Evolutionary conservation across 108 stramenopile species (phyloP), one percentile per base, ranked within the genome.

Genomic region (Cyclostephanos tholiformis): DNA sequence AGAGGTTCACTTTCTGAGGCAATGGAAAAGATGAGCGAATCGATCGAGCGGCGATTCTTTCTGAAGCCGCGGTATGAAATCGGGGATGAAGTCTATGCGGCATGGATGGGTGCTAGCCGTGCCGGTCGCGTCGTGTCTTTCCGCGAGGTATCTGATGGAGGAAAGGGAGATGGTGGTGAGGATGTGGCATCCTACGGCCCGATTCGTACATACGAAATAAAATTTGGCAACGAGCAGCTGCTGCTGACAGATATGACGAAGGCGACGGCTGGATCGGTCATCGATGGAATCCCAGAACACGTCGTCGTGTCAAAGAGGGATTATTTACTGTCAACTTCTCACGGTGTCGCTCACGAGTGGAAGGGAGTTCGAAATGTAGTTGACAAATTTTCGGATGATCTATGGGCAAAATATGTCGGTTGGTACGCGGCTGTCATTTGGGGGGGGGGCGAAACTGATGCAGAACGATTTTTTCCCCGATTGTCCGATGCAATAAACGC

Each of bases 61-160:
- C 16, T 71, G 0, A 71, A 71, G 22, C 69, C 69, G n/a, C 46
- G 39, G 27, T 71, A n/a, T 29, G 29, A 71, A 26, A 46, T 60
- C 43, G 69, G 69, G 16, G 69, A 71, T 16, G 69, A 71, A 41
- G 69, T 71, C 36, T 60, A 71, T 27, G 69, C 69, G 32, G 39
- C 69, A 11, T 71, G 69, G 69, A 23, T 22, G 58, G 52, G 57
- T 20, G 27, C 44, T 43, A 43, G 58, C 57, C 58, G 41, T 25
- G 39, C 22, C 23, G 69, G 58, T 29, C 25, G 39, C 25, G 58
- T 71, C 7, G 36, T 36, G 51, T 32, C 50, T 16, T 67, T 38
- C 51, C 32, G 22, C n/a, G 66, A 53, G 26, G 53, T 55, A 27
- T 19, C 0, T 14, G 14, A 32, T 27, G 32, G 43, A 23, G 50